A percentile compares a stretch with the other conserved stretches of the same genome.
Evolutionary conservation across 176 grass and related monocot genomes (phyloP).

Genomic region (Coix lacrymajobi): DNA sequence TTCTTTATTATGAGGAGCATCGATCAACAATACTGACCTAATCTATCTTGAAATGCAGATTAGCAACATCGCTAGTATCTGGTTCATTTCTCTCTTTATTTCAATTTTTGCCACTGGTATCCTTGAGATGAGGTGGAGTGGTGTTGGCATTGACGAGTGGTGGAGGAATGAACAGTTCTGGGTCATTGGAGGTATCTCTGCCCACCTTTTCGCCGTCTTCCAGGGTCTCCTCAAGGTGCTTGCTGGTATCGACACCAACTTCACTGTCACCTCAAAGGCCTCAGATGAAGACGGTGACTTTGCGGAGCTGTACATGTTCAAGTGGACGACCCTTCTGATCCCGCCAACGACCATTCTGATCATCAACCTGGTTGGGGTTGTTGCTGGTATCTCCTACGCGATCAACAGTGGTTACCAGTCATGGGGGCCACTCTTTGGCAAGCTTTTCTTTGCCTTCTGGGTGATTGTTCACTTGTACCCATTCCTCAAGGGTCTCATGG

Average conservation of each 20-base stretch:
- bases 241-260: slow-evolving; percentile 90
- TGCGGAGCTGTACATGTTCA: slow-evolving; percentile 90
- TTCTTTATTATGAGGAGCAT: not conserved
- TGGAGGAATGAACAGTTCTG: slow-evolving; percentile 98
- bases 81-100: slow-evolving; percentile 94
- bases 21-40: slow-evolving; percentile 1
- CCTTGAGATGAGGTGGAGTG: slow-evolving; percentile 96
- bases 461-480: slow-evolving; percentile 95
- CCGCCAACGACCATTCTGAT: slow-evolving; percentile 80
- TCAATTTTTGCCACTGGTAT: slow-evolving; percentile 95
- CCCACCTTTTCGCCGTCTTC: slow-evolving; percentile 83
- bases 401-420: slow-evolving; percentile 93
- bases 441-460: slow-evolving; percentile 96
- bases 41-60: slow-evolving; percentile 59
- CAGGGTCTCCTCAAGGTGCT: slow-evolving; percentile 92
- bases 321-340: slow-evolving; percentile 92
- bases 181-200: slow-evolving; percentile 92
- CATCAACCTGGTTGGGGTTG: slow-evolving; percentile 82
- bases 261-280: slow-evolving; percentile 89
- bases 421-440: slow-evolving; percentile 90
- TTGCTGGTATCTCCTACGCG: slow-evolving; percentile 81
- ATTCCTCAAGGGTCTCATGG: slow-evolving; percentile 97
- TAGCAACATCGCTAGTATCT: slow-evolving; percentile 89
- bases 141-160: slow-evolving; percentile 86
- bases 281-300: slow-evolving; percentile 84